A percentile compares a stretch with the other conserved stretches of the same genome.
phyloP scores from a whole-genome alignment of 2,329 filamentous ascomycete genomes.

The Pezicula neosporulosa region DNA sequence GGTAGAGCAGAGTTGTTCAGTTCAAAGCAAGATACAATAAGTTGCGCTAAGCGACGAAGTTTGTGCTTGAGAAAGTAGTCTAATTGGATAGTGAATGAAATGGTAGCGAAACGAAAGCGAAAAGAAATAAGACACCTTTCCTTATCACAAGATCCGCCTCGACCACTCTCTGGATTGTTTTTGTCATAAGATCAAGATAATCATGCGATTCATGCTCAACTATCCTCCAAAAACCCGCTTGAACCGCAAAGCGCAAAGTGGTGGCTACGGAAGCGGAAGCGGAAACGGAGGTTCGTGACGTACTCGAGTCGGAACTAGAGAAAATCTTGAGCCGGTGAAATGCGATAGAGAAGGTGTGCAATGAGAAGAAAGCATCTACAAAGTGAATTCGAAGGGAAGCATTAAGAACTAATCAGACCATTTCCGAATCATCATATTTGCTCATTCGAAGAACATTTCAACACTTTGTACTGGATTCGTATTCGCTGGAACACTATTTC shows the following conservation, averaged over 20 bases:
- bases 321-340: constrained; percentile 8
- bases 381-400: constrained; percentile 4
- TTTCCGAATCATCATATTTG: neutral
- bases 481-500: neutral
- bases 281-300: constrained; percentile 2
- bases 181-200: neutral
- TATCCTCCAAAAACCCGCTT: neutral
- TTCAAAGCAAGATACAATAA: too few relatives aligned
- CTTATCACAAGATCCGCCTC: too few relatives aligned
- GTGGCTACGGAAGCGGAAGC: constrained; percentile 13
- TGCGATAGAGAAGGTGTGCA: constrained; percentile 10
- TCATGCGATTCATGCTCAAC: neutral
- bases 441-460: neutral
- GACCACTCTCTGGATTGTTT: too few relatives aligned
- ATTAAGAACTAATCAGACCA: constrained; percentile 2
- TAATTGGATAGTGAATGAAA: too few relatives aligned
- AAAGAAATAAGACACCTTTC: too few relatives aligned
- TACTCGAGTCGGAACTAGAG: neutral
- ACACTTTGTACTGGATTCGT: neutral
- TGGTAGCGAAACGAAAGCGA: too few relatives aligned
- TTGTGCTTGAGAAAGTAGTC: too few relatives aligned
- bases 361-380: constrained; percentile 10
- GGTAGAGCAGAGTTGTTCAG: neutral
- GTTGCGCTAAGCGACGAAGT: too few relatives aligned
- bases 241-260: neutral